phyloP scores from a whole-genome alignment of 768 basidiomycete genomes.

The Mycena maculata region DNA sequence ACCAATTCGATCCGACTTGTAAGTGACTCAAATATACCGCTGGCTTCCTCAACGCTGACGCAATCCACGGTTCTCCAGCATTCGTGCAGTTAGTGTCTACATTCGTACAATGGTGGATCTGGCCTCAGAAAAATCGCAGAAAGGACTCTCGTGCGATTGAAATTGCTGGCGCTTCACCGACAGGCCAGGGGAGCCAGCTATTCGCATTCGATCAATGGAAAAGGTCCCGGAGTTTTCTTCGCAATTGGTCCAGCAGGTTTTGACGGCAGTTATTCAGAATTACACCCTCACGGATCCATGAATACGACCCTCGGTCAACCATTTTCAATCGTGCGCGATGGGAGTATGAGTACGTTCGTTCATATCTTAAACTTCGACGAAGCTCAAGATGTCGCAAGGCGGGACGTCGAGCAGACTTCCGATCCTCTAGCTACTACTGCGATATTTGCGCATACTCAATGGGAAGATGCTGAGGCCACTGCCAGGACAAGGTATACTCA shows the following conservation, averaged over 20 bases:
- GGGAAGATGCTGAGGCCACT: constrained; percentile 25
- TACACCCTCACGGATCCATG: constrained; percentile 9
- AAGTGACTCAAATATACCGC: neutral
- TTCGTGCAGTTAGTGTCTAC: constrained; percentile 10
- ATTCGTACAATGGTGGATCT: neutral
- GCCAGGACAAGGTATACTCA: too few relatives aligned
- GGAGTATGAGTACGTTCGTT: neutral
- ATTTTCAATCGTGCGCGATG: constrained; percentile 21
- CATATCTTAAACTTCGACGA: neutral
- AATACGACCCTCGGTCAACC: constrained; percentile 12
- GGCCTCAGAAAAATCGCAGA: constrained; percentile 4
- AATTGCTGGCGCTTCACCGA: neutral
- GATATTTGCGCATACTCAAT: constrained; percentile 33
- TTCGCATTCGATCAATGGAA: constrained; percentile 25
- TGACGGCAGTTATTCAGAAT: neutral
- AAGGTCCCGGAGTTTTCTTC: neutral
- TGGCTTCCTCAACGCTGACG: neutral
- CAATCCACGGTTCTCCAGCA: neutral
- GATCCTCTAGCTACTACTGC: constrained; percentile 3
- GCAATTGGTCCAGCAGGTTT: neutral
- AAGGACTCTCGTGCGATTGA: neutral
- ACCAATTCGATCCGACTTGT: neutral
- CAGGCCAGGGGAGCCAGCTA: constrained; percentile 1
- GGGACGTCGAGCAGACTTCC: neutral
- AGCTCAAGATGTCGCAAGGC: constrained; percentile 2